A percentile compares a stretch with the other conserved stretches of the same genome.
Conservation (phyloP, 2,329 filamentous ascomycete genomes). For the Podosphaera leucotricha region DNA sequence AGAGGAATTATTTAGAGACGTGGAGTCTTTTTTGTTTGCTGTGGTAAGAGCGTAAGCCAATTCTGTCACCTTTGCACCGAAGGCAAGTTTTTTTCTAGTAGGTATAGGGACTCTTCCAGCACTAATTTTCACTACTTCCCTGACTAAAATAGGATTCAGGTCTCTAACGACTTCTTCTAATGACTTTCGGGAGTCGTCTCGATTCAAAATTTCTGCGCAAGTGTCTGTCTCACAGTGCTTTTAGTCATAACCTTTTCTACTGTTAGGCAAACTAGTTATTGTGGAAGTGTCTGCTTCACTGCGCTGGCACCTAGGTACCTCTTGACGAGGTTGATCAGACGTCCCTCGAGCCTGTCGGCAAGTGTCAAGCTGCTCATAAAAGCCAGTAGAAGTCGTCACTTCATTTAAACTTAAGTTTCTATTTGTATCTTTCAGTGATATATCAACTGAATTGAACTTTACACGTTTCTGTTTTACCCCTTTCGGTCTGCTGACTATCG, state of each 20-base stretch:
- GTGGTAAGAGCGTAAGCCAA: neutral
- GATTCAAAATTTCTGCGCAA: neutral
- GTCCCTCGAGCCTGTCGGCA: too few species aligned
- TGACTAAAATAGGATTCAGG: neutral
- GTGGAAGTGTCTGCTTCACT: neutral
- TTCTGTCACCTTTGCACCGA: neutral
- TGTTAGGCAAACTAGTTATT: neutral
- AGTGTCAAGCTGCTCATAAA: too few species aligned
- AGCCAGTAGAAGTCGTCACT: too few species aligned
- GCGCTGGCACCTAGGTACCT: too few species aligned
- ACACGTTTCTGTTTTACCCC: neutral
- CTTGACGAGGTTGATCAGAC: too few species aligned
- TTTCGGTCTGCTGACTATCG: neutral
- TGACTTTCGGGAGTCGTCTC: too few species aligned
- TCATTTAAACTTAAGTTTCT: too few species aligned
- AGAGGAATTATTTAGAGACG: neutral
- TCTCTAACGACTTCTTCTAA: too few species aligned
- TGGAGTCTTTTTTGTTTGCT: neutral
- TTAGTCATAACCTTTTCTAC: neutral
- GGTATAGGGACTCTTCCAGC: neutral
- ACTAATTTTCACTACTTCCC: neutral
- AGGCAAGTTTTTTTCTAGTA: neutral
- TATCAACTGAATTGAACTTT: too few species aligned
- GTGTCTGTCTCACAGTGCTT: neutral
- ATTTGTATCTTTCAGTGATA: too few species aligned